phyloP scores from a whole-genome alignment of 2,329 filamentous ascomycete species.

The Aspergillus sp. region DNA sequence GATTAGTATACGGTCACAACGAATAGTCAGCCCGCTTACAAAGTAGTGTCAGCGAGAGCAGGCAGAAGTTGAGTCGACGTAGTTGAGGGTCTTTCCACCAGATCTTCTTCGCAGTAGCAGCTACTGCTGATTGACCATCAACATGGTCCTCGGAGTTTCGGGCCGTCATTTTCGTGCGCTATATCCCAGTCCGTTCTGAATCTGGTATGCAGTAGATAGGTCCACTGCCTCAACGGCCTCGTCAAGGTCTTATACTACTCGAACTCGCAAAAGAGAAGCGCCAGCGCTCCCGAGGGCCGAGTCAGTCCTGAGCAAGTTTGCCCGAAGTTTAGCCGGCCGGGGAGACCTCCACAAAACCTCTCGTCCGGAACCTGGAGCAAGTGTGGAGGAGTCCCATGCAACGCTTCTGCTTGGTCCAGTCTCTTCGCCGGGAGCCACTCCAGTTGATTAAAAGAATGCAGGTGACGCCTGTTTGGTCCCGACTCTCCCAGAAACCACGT shows the following conservation, averaged over 20 bases:
- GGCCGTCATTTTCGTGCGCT: constrained; percentile 25
- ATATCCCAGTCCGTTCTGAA: not conserved
- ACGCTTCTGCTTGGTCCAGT: not conserved
- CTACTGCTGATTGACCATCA: not conserved
- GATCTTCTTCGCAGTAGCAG: not conserved
- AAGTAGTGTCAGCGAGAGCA: constrained; percentile 8
- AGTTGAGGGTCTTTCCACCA: constrained; percentile 9
- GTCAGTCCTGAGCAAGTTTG: not conserved
- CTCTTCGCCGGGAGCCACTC: not conserved
- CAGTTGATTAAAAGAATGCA: not conserved
- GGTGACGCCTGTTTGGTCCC: not conserved
- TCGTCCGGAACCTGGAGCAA: not conserved
- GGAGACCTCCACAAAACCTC: not conserved
- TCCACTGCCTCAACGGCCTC: not conserved
- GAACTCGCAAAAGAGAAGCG: not conserved
- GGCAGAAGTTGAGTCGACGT: constrained; percentile 6
- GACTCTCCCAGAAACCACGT: not conserved
- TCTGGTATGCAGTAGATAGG: not conserved
- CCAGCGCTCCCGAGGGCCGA: not conserved
- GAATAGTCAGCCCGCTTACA: not conserved
- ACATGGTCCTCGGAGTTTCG: not conserved
- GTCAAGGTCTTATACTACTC: not conserved
- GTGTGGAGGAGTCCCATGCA: not conserved
- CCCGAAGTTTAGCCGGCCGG: not conserved
- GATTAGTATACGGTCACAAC: not conserved